Evolutionary conservation across 1,284 basidiomycete species (phyloP), one percentile per base, ranked within the genome.

Genomic region (Sporisorium reilianum): DNA sequence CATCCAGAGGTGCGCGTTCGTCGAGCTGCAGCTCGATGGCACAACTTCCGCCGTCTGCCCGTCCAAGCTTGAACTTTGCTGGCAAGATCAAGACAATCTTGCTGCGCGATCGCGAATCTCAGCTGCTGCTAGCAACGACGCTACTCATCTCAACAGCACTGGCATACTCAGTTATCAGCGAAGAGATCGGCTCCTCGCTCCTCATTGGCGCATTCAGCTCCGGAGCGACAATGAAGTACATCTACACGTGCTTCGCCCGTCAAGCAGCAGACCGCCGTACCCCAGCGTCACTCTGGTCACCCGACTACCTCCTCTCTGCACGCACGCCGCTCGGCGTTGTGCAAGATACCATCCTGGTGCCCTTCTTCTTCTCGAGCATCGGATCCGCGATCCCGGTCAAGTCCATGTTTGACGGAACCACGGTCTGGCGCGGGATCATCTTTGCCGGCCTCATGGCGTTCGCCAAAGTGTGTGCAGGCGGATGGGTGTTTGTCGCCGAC

Each of bases 361-460:
- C 89, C 1, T 83, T 89, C 28, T 89, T 90, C 85, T 89, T 89
- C 69, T 86, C 87, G 4, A 88, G 87, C 25, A 88, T 89, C 45
- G 89, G 89, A 1, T 87, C 86, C 60, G 87, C 88, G 0, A 88
- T 89, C 40, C 89, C 89, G 0, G 88, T 90, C 73, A 79, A 87
- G 12, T 82, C 86, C 0, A 82, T 90, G 16, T 89, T 87, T 84
- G 75, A 77, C 3, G 87, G 86, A 0, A 67, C 44, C 1, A 84
- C 87, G 50, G 81, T 89, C 55, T 90, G 89, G 89, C 82, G 85
- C 41, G 89, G 89, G 0, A 67, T 89, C 55, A 72, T 88, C 20
- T 88, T 87, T 73, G 81, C 88, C 2, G 34, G 88, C 0, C 78
- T 89, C 22, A 89, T 89, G 88, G 75, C 84, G 2, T 50, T 88